These are phyloP conservation scores for Clarireedia paspali DNA, from an alignment of 2,329 filamentous ascomycete species.

Conservation along the genomic window DNA sequence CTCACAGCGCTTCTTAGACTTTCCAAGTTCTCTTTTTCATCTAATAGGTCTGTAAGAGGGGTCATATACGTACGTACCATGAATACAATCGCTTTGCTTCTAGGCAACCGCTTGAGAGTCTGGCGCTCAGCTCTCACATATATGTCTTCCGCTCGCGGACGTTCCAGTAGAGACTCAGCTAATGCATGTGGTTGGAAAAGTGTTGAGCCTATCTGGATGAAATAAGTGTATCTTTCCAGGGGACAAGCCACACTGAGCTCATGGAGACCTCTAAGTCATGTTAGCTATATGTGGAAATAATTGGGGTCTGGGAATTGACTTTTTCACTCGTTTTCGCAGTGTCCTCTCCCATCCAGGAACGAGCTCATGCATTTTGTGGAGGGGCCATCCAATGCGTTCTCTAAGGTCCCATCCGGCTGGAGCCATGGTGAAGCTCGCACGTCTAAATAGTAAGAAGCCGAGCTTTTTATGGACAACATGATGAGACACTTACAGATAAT, in stretches of 20 bases:
- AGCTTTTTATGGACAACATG: background rate
- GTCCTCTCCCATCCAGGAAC: constrained; percentile 41
- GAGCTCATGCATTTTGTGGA: constrained; percentile 37
- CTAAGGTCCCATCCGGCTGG: constrained; percentile 42
- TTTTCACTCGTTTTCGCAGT: background rate
- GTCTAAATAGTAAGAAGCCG: constrained; percentile 32
- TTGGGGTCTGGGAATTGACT: background rate
- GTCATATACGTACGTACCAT: constrained; percentile 55
- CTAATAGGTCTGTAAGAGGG: constrained; percentile 42
- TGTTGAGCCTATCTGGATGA: constrained; percentile 65
- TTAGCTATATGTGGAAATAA: background rate
- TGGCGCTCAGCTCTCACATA: constrained; percentile 60
- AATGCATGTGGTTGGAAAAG: constrained; percentile 28
- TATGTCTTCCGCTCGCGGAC: constrained; percentile 62
- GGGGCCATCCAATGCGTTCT: constrained; percentile 39
- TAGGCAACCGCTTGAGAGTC: constrained; percentile 49
- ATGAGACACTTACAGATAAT: constrained; percentile 15
- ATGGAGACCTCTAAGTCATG: background rate
- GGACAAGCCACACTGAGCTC: constrained; percentile 13
- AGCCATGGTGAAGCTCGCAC: constrained; percentile 42
- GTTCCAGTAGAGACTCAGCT: constrained; percentile 35
- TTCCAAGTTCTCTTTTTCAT: constrained; percentile 64
- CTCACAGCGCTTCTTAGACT: constrained; percentile 65
- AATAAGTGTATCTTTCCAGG: constrained; percentile 60
- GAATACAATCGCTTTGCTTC: constrained; percentile 47